A percentile compares a stretch with the other conserved stretches of the same genome.
phyloP scores from a whole-genome alignment of 83 land plant genomes.

The Picea mariana region DNA sequence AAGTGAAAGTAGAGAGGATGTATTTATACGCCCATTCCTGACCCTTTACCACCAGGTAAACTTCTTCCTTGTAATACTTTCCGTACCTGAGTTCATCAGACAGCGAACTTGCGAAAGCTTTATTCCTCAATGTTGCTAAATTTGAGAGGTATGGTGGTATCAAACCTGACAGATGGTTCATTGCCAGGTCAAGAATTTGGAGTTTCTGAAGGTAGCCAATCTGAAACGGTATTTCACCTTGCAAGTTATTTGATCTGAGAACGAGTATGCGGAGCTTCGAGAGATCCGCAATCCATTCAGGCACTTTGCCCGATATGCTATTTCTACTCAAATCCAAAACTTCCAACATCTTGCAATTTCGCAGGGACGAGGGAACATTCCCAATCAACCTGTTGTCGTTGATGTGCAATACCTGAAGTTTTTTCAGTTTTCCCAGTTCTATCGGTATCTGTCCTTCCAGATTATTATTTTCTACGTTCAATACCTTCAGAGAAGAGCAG shows the following conservation, averaged over 20 bases:
- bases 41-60: not conserved
- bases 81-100: not conserved
- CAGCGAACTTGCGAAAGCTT: not conserved
- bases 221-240: not conserved
- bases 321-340: too few relatives aligned
- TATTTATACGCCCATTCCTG: not conserved
- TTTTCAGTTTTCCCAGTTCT: too few relatives aligned
- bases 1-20: not conserved
- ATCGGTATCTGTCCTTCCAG: too few relatives aligned
- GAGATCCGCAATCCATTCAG: not conserved
- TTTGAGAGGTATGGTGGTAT: not conserved
- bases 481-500: too few relatives aligned
- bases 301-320: too few relatives aligned
- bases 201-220: not conserved
- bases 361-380: too few relatives aligned
- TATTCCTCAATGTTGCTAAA: not conserved
- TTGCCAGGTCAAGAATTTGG: constrained; percentile 6
- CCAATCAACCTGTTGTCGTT: too few relatives aligned
- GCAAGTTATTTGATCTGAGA: not conserved
- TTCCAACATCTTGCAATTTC: too few relatives aligned
- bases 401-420: too few relatives aligned
- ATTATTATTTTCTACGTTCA: too few relatives aligned
- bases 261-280: not conserved
- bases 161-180: not conserved
- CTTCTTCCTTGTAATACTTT: not conserved